Base-by-base conservation (phyloP, 176 grass and related monocot genomes). In the Carex littledalei region DNA sequence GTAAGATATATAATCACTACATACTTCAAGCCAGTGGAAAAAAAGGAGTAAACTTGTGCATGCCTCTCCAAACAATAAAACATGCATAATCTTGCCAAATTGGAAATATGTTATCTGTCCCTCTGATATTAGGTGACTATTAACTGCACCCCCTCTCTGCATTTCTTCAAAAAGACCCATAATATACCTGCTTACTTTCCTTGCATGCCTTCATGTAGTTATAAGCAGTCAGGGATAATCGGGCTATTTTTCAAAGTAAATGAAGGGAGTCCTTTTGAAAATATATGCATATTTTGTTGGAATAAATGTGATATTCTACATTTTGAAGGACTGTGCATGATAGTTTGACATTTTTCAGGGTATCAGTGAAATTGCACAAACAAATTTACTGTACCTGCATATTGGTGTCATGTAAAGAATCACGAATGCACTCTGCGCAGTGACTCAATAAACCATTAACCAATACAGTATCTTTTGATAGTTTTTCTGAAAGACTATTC, bases 371-470 rank as follows among this genome's bases (percentile, higher is more conserved):
- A 55, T 78, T 78, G 5, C 14, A 1, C 5, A 31, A 78, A 20
- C 9, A 47, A 22, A 56, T 15, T 41, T 56, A 78, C 61, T 52
- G 4, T 89, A 98, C 95, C 95, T 98, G 91, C 86, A 89, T 73
- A 71, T 64, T 89, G 80, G 69, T 81, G 52, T 88, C 89, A 78
- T 72, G 67, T 67, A 99, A 88, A 73, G 88, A 89, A 88, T 79
- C 81, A 77, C 85, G 86, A 72, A 99, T 77, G 78, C 88, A 34
- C 54, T 94, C 91, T 86, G 85, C 60, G 47, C 93, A 99, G 54
- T 83, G 88, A 65, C 78, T 92, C 85, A 95, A 90, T 70, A 79
- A 88, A 75, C 24, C 84, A 66, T 82, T 83, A n/a, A 88, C 73
- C n/a, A 91, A 71, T 71, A 67, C 21, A 84, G 78, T 55, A 86